Evolutionary conservation across 2,329 filamentous ascomycete genomes (phyloP), one percentile per base, ranked within the genome.

Genomic region (Meredithiella fracta): DNA sequence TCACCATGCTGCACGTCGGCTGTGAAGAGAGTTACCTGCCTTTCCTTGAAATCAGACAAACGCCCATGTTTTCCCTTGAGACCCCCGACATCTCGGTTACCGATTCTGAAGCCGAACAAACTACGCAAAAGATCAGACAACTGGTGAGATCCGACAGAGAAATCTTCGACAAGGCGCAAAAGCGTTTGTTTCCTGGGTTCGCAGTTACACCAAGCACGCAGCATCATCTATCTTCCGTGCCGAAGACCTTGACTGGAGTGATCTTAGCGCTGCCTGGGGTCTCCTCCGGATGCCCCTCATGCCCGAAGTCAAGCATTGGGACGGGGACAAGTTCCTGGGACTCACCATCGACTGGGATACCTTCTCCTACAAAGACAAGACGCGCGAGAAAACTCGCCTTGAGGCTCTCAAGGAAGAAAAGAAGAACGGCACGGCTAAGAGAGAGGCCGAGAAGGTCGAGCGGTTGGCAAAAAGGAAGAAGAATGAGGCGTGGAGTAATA

Each of bases 151-250:
- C 68, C 7, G 77, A 80, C 60, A 70, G 75, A 47, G 74, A 72
- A 2, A 66, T 92, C 9, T 83, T 92, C 66, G 89, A 96, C 66
- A 92, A 94, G 64, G 89, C 85, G 0, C 88, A 95, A 65, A 82
- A 83, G 92, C 83, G 0, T 97, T 98, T 63, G 91, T 97, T 22
- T 91, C 85, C 65, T 97, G 89, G 86, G 81, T 94, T 1, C 81
- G 89, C 65, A 85, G 86, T 62, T 97, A 97, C 70, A 85, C 80
- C 65, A 94, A 92, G 64, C 92, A 97, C 64, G 82, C 90, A 61
- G 89, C 91, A 1, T 83, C 80, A 59, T 94, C 88, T 64, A 97
- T 98, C 62, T 98, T 98, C 72, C 80, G 85, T 9, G 73, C 88
- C 1, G 67, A 75, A 2, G 88, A 94, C 63, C 74, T 96, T 15